These are phyloP conservation scores for Phoenix roebelenii DNA, from an alignment of 176 grass and related monocot genomes.

Conservation along the genomic window DNA sequence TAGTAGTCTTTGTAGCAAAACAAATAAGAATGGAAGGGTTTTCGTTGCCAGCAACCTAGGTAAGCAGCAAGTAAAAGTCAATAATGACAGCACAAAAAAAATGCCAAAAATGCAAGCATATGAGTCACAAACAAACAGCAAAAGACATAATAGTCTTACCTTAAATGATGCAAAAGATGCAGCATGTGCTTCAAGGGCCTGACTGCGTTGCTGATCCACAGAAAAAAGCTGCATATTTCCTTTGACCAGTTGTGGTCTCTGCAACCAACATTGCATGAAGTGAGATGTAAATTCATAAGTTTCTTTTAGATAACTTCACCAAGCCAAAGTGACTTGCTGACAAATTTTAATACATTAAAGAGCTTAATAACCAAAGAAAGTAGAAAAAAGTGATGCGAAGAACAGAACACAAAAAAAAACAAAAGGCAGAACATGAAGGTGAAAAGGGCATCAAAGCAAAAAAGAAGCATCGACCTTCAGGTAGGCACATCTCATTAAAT, in stretches of 20 bases:
- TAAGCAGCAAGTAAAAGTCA: constrained; percentile 6
- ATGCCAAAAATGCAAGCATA: not conserved
- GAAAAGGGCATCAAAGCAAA: no score
- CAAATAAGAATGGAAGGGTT: constrained; percentile 83
- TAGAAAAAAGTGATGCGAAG: no score
- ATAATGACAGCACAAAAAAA: constrained; percentile 1
- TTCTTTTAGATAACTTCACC: not conserved
- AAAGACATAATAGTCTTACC: constrained; percentile 16
- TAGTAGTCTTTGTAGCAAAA: constrained; percentile 82
- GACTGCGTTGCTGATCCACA: constrained; percentile 94
- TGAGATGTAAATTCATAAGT: not conserved
- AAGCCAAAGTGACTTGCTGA: no score
- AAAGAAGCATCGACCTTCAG: no score
- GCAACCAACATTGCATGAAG: constrained; percentile 12
- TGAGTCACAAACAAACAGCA: constrained; percentile 3
- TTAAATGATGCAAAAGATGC: constrained; percentile 94
- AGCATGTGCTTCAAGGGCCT: constrained; percentile 97
- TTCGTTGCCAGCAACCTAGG: constrained; percentile 83
- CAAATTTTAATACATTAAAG: no score
- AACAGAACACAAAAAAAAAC: no score
- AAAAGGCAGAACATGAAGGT: no score
- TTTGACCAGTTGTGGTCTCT: constrained; percentile 94
- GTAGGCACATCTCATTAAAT: no score
- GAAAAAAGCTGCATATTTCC: constrained; percentile 99
- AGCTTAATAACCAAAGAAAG: no score